These are phyloP conservation scores for Ormosia emarginata DNA, from an alignment of 306 rosid genomes.

Conservation along the genomic window DNA sequence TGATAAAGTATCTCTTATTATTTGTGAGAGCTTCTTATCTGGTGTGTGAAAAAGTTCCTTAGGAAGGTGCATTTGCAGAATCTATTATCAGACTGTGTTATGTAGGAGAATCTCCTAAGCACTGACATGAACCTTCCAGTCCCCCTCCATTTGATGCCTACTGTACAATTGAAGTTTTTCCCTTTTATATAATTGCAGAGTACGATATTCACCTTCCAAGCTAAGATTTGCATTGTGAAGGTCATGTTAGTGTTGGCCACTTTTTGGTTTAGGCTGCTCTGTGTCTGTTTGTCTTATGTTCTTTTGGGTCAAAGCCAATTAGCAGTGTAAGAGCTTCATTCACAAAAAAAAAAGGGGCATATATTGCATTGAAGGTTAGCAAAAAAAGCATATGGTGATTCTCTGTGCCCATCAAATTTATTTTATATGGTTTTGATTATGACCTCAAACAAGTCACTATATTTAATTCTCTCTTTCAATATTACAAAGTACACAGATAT, in stretches of 20 bases:
- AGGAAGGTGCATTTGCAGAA: background rate
- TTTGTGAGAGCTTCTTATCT: background rate
- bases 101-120: background rate
- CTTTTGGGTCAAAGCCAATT: background rate
- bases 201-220: background rate
- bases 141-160: background rate
- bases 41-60: background rate
- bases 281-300: background rate
- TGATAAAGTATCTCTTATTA: background rate
- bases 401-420: slow-evolving; percentile 64
- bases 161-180: background rate
- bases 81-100: background rate
- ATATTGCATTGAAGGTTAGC: background rate
- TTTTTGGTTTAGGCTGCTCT: background rate
- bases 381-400: slow-evolving; percentile 30
- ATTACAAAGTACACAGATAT: background rate
- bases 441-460: slow-evolving; percentile 76
- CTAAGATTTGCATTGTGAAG: background rate
- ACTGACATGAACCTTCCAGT: background rate
- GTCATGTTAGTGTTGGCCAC: background rate
- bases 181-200: background rate
- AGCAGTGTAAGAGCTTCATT: background rate
- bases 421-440: slow-evolving; percentile 30
- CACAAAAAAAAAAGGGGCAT: background rate
- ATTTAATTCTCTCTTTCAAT: background rate